phyloP scores from a whole-genome alignment of 805 yeast genomes.

The Hagleromyces aurorensis region DNA sequence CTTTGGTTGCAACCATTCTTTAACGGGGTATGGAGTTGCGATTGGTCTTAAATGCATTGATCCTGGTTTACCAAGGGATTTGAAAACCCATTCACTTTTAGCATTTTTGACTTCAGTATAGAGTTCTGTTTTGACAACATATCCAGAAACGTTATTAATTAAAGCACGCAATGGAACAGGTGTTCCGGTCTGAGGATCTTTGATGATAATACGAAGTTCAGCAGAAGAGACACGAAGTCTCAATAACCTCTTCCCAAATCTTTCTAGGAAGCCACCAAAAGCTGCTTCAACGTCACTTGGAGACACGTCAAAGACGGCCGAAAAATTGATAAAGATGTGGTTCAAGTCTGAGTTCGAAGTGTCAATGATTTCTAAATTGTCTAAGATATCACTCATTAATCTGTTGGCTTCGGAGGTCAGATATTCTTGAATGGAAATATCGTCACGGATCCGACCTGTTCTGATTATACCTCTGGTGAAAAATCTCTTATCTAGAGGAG shows the following conservation, averaged over 20 bases:
- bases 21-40: conserved; percentile 93
- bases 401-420: conserved; percentile 94
- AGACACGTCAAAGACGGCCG: conserved; percentile 88
- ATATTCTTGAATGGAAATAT: conserved; percentile 86
- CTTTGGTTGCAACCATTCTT: conserved; percentile 97
- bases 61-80: conserved; percentile 90
- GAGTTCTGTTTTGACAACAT: conserved; percentile 90
- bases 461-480: conserved; percentile 96
- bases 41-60: conserved; percentile 96
- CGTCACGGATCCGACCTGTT: conserved; percentile 91
- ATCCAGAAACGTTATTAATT: conserved; percentile 94
- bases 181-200: conserved; percentile 77
- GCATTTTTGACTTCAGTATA: conserved; percentile 90
- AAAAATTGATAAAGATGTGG: conserved; percentile 94
- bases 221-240: conserved; percentile 95
- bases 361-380: conserved; percentile 88
- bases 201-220: conserved; percentile 92
- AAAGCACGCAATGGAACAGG: conserved; percentile 96
- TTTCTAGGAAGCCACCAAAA: conserved; percentile 93
- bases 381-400: conserved; percentile 91
- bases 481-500: conserved; percentile 88
- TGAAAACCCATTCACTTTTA: conserved; percentile 95
- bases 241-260: conserved; percentile 96
- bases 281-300: conserved; percentile 97
- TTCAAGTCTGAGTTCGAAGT: conserved; percentile 93